Evolutionary conservation across 2,329 filamentous ascomycete genomes (phyloP), one percentile per base, ranked within the genome.

Genomic region (Exophiala dermatitidis): DNA sequence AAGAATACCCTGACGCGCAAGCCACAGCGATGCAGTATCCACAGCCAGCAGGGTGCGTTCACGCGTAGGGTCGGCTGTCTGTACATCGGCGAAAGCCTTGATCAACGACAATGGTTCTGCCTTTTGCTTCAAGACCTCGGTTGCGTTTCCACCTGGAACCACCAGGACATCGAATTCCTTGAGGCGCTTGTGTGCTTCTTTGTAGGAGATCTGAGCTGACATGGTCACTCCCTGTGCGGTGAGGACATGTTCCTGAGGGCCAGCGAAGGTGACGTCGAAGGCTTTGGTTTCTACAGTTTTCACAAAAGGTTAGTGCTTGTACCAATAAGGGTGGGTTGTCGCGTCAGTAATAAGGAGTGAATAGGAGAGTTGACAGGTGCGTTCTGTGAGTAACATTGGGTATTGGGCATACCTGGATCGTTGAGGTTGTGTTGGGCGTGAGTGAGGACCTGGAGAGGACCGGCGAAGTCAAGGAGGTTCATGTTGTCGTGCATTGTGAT

Each of bases 31-130:
- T 59, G 87, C 88, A 44, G 86, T 88, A 75, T 86, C 90, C 69
- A 94, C 76, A 62, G 86, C 87, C 62, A 93, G 74, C 65, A 93
- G 75, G 46, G 88, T 90, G 63, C 88, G 86, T 76, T 94, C 88
- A 64, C 85, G 85, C 65, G 77, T 77, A 8, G 88, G 85, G 64
- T 90, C 86, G 64, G 81, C 82, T 76, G 88, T 83, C 74, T 93
- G 88, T 53, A 91, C 76, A 67, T 90, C 85, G 60, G 85, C 80
- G 71, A 85, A 93, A 65, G 84, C 83, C 63, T 79, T 78, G 75
- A 93, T 88, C 67, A 91, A 75, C 58, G 76, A 73, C 58, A 90
- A 76, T 28, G 85, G 86, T 68, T 89, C 81, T 3, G 54, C 56
- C 12, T 60, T 52, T n/a, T 54, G 43, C 71, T 87, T 82, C 66